A percentile compares a stretch with the other conserved stretches of the same genome.
Evolutionary conservation across 805 yeast species (phyloP).

Genomic region (Groenewaldozyma salmanticensis): DNA sequence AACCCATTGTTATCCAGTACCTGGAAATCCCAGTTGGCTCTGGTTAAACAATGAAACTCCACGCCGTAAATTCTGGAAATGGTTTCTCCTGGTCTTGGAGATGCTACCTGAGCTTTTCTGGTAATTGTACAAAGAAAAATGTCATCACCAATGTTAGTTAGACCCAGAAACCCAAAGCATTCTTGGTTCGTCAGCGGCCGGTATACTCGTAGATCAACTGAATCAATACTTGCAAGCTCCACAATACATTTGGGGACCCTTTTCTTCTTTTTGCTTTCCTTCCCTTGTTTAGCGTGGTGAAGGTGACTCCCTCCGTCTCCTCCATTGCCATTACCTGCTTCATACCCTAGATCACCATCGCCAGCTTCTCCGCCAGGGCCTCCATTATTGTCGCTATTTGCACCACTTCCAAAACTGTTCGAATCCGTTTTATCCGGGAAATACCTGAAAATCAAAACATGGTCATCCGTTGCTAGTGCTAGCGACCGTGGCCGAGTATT

Average conservation of each 20-base stretch:
- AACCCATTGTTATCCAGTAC: constrained; percentile 61
- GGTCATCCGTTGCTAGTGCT: constrained; percentile 49
- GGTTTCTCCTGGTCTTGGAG: constrained; percentile 69
- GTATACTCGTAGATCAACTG: constrained; percentile 31
- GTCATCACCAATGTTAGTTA: constrained; percentile 58
- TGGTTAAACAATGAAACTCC: constrained; percentile 71
- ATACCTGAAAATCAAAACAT: constrained; percentile 45
- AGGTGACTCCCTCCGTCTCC: neutral
- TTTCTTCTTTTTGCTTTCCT: constrained; percentile 12
- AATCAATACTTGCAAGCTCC: constrained; percentile 34
- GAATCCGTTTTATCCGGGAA: constrained; percentile 10
- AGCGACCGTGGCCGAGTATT: constrained; percentile 60
- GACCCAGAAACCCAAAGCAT: constrained; percentile 55
- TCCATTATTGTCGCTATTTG: neutral
- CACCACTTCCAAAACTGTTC: neutral
- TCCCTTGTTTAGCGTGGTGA: constrained; percentile 9
- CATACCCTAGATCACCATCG: neutral
- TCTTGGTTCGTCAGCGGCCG: constrained; percentile 32
- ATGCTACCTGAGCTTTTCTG: constrained; percentile 66
- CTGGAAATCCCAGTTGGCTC: constrained; percentile 69
- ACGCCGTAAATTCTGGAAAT: constrained; percentile 76
- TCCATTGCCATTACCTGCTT: neutral
- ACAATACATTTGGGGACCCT: too few species aligned
- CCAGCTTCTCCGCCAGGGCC: neutral
- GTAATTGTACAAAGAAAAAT: constrained; percentile 73